These are phyloP conservation scores for Daldinia eschscholtzii DNA, from an alignment of 2,329 filamentous ascomycete species.

Conservation along the genomic window DNA sequence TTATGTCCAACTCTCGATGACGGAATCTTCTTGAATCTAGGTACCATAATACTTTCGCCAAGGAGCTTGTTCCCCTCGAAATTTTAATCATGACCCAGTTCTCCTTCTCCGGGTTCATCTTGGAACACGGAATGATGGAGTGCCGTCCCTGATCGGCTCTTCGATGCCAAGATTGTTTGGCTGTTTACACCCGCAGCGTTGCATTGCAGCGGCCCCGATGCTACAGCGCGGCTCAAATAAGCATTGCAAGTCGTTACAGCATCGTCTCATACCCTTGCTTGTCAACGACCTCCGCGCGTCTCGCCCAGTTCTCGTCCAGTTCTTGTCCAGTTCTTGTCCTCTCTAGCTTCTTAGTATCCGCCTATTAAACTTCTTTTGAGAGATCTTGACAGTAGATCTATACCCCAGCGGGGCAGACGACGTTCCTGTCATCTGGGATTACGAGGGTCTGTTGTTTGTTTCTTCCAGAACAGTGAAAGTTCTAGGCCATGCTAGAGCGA, in stretches of 20 bases:
- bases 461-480: conserved; percentile 17
- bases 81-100: conserved; percentile 6
- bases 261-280: conserved; percentile 51
- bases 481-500: conserved; percentile 31
- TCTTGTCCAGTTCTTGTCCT: conserved; percentile 29
- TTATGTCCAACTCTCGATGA: conserved; percentile 12
- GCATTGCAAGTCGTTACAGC: conserved; percentile 48
- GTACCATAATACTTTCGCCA: background rate
- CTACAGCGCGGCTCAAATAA: conserved; percentile 43
- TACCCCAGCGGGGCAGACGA: conserved; percentile 13
- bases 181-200: conserved; percentile 37
- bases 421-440: conserved; percentile 38
- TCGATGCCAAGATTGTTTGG: conserved; percentile 44
- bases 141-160: conserved; percentile 44
- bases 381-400: conserved; percentile 35
- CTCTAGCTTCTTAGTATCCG: conserved; percentile 33
- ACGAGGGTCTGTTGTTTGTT: conserved; percentile 31
- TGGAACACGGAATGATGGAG: conserved; percentile 45
- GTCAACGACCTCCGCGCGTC: conserved; percentile 36
- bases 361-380: conserved; percentile 44
- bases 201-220: conserved; percentile 26
- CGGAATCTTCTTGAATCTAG: conserved; percentile 6
- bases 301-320: conserved; percentile 8
- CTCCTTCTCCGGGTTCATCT: conserved; percentile 33
- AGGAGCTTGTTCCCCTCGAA: background rate